These are phyloP conservation scores for Mediolabrus comicus DNA, from an alignment of 108 stramenopile genomes.

Conservation along the genomic window DNA sequence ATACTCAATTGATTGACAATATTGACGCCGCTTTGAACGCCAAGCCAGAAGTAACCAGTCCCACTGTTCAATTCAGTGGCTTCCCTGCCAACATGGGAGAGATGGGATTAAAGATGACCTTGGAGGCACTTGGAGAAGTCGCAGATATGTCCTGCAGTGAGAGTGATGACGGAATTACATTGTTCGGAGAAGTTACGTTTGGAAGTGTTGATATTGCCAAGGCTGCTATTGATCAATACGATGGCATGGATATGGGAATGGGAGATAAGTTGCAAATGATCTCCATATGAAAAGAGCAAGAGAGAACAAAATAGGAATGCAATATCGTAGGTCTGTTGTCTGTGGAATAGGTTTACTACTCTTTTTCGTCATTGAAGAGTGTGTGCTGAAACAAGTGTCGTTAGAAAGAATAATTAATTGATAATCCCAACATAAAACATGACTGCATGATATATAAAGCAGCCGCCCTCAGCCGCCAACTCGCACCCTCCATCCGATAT, in stretches of 20 bases:
- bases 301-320: neutral
- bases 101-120: constrained; percentile 74
- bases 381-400: too few species aligned
- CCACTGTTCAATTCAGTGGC: constrained; percentile 69
- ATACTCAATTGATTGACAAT: constrained; percentile 51
- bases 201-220: constrained; percentile 81
- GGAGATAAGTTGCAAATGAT: constrained; percentile 64
- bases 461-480: too few species aligned
- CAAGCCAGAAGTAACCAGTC: constrained; percentile 65
- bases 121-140: constrained; percentile 76
- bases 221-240: constrained; percentile 80
- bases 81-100: constrained; percentile 90
- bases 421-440: too few species aligned
- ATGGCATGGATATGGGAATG: constrained; percentile 93
- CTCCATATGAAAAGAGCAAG: constrained; percentile 42
- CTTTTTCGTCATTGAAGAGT: too few species aligned
- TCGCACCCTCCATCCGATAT: too few species aligned
- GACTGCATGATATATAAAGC: too few species aligned
- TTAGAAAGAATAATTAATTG: too few species aligned
- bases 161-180: constrained; percentile 65
- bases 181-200: constrained; percentile 79
- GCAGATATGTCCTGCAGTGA: constrained; percentile 64
- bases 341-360: neutral
- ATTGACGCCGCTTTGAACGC: constrained; percentile 68
- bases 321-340: too few species aligned